Base-by-base conservation (phyloP, 2,329 filamentous ascomycete species). In the Epichloe gansuensis region DNA sequence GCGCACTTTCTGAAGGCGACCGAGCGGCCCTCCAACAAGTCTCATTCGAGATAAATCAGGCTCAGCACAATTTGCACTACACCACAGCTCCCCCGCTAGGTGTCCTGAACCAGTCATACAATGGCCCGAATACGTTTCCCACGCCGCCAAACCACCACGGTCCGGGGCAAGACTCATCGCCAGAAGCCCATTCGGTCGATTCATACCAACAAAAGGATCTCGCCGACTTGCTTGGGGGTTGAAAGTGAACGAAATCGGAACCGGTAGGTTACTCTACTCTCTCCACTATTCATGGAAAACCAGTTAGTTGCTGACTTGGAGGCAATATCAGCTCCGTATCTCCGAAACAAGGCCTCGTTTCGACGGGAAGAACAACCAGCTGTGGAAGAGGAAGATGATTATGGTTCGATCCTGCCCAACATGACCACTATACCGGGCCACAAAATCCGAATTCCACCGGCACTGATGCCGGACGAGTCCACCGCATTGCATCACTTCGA, bases 391-490 rank as follows among this genome's bases (percentile, higher is more conserved):
- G 72, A 80, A 25, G 86, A 91, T 54, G 85, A 95, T 53, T 83
- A 78, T 55, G 86, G 89, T 59, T 79, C 82, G 45, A 70, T 78
- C 34, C 68, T 94, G 8, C 90, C 88, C 37, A 80, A 82, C 12
- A 78, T 85, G 37, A 77, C 80, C 15, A 77, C 78, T 6, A 80
- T 82, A 8, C 79, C 87, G 7, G 89, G 89, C 48, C 76, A 83
- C 23, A 90, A 86, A 54, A 85, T 95, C 54, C 82, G 89, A 38
- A 95, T 97, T 56, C 93, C 91, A 0, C 88, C 86, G 0, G 90
- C 94, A 62, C 78, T 97, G 62, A 95, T 97, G 90, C 91, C 91
- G 1, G 80, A 85, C 34, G 89, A 96, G 35, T 83, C 88, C 45
- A 88, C 88, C 38, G 84, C 85, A 4, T 72, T 90, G 63, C 80